phyloP scores from a whole-genome alignment of 345 rosid genomes.

The Anastatica hierochuntica region DNA sequence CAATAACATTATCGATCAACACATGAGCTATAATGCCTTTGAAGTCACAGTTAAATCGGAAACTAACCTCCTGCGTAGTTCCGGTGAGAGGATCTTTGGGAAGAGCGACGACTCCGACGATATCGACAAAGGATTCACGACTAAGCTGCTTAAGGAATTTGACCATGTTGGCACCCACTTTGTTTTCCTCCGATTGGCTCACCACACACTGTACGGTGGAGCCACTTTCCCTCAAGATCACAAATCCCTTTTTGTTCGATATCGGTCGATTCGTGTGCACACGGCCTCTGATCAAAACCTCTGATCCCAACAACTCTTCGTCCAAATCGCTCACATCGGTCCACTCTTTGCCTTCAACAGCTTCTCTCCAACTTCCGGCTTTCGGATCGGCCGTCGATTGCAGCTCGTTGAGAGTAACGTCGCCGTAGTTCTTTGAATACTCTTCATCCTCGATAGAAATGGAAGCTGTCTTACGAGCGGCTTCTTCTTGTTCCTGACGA shows the following conservation, averaged over 20 bases:
- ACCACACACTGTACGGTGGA: slow-evolving; percentile 74
- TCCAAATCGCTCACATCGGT: slow-evolving; percentile 40
- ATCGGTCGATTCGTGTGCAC: slow-evolving; percentile 45
- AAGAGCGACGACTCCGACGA: slow-evolving; percentile 38
- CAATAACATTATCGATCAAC: neutral
- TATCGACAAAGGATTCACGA: slow-evolving; percentile 61
- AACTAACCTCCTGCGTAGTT: slow-evolving; percentile 45
- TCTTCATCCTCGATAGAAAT: slow-evolving; percentile 35
- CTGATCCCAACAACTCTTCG: slow-evolving; percentile 29
- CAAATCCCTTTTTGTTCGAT: slow-evolving; percentile 48
- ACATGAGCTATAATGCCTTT: too few species aligned
- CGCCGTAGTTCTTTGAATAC: slow-evolving; percentile 47
- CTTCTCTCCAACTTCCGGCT: slow-evolving; percentile 38
- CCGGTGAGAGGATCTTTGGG: slow-evolving; percentile 47
- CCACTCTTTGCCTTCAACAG: slow-evolving; percentile 29
- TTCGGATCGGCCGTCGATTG: slow-evolving; percentile 37
- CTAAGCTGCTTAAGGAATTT: slow-evolving; percentile 41
- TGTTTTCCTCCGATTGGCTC: slow-evolving; percentile 27
- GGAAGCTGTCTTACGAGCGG: slow-evolving; percentile 29
- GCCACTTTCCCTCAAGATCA: slow-evolving; percentile 56
- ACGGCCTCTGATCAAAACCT: slow-evolving; percentile 56
- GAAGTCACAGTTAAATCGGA: neutral
- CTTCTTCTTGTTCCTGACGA: slow-evolving; percentile 39
- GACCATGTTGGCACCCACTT: slow-evolving; percentile 55
- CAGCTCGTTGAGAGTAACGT: slow-evolving; percentile 46